Conservation (phyloP, 805 yeast genomes). For the Citeromyces nyonsensis region DNA sequence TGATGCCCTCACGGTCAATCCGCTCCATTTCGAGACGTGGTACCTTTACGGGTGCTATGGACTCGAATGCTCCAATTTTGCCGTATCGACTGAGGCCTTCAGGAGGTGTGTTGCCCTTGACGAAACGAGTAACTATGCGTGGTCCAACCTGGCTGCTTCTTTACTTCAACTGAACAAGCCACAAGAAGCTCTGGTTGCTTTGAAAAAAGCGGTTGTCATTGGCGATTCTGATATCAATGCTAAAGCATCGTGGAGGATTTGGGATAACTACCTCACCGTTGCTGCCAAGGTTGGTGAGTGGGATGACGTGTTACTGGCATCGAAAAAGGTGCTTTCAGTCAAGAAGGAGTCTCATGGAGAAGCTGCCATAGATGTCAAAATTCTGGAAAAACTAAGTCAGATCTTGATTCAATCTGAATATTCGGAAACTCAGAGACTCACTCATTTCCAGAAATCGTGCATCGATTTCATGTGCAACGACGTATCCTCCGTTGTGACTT, state of each 20-base stretch:
- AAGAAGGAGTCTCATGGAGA: constrained; percentile 39
- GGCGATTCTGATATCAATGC: constrained; percentile 40
- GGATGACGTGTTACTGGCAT: constrained; percentile 74
- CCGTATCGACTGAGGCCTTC: constrained; percentile 80
- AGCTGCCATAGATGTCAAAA: constrained; percentile 54
- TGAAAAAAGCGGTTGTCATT: constrained; percentile 52
- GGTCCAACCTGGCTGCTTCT: constrained; percentile 87
- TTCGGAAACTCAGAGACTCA: constrained; percentile 20
- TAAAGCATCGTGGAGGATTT: constrained; percentile 73
- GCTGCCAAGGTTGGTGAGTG: constrained; percentile 77
- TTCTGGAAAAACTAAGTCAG: constrained; percentile 60
- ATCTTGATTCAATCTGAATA: constrained; percentile 37
- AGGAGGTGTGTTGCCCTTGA: constrained; percentile 81
- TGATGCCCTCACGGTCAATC: constrained; percentile 61
- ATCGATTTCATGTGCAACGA: constrained; percentile 55
- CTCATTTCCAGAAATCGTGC: constrained; percentile 55
- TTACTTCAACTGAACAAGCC: constrained; percentile 46
- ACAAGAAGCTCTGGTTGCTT: constrained; percentile 73
- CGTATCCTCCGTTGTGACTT: constrained; percentile 57
- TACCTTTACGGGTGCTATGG: constrained; percentile 87
- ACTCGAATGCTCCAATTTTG: constrained; percentile 53
- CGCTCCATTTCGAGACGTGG: constrained; percentile 73
- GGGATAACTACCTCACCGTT: constrained; percentile 76
- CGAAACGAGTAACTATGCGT: constrained; percentile 64
- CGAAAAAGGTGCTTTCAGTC: constrained; percentile 37